Evolutionary conservation across 306 rosid species (phyloP).

Genomic region (Benincasa hispida): DNA sequence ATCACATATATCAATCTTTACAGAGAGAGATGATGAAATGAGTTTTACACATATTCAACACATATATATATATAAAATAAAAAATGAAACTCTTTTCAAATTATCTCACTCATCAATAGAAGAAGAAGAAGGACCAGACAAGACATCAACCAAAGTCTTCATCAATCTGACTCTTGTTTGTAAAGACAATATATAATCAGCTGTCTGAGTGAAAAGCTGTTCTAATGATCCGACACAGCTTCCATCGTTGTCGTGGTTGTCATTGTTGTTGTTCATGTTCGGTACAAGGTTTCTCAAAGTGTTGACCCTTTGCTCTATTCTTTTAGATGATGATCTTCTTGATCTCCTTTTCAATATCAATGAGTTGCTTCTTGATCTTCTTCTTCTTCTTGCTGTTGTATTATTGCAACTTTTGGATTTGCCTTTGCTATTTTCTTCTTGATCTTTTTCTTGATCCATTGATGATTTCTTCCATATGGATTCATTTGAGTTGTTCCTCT

Average conservation of each 20-base stretch:
- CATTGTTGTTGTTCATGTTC: not conserved
- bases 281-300: conserved; percentile 58
- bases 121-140: not conserved
- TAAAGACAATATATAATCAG: conserved; percentile 1
- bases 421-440: not conserved
- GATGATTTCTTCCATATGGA: not conserved
- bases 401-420: conserved; percentile 7
- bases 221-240: not conserved
- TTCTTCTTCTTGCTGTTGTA: conserved; percentile 16
- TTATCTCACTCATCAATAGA: conserved; percentile 3
- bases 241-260: not conserved
- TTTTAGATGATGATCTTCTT: not conserved
- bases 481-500: not conserved
- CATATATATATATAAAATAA: not conserved
- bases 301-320: conserved; percentile 42
- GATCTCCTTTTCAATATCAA: conserved; percentile 8
- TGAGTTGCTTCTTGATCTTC: conserved; percentile 5
- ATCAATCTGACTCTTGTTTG: conserved; percentile 1
- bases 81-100: not conserved
- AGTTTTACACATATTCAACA: not conserved
- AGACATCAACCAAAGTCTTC: not conserved
- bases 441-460: not conserved
- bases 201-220: conserved; percentile 1
- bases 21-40: not conserved
- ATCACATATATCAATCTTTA: conserved; percentile 5